Base-by-base conservation (phyloP, 306 rosid species). In the Rosa lucieae region DNA sequence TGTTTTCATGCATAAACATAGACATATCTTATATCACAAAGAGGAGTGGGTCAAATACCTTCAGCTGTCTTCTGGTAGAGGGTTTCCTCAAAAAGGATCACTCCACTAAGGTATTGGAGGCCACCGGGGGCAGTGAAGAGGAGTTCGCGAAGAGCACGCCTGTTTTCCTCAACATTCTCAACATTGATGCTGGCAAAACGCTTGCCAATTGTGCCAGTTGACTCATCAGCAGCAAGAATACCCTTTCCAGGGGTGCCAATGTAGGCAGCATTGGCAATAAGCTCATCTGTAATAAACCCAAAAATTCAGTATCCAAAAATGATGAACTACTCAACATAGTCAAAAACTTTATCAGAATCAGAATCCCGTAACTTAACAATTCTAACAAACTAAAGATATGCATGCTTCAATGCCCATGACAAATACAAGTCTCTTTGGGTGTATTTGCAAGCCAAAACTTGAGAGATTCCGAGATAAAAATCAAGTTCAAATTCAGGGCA, bases 181-280 rank as follows among this genome's bases (percentile, higher is more conserved):
- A 93, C 98, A 3, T 84, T 89, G 70, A 95, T 95, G 89, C 96
- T 88, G 8, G 89, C 74, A 0, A 95, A 78, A 78, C 99, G 99
- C 80, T 95, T 95, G 26, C 99, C 99, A 5, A 95, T 95, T 5
- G 99, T 93, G 17, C 99, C 98, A 0, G 99, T 95, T 9, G 98
- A 93, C 71, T 95, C 99, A 49, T 95, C 99, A 9, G 99, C 99
- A 12, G 99, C 99, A 29, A 95, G 97, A 70, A 95, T 95, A 75
- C 99, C 99, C 91, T 95, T 95, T 47, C 98, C 99, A 3, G 99
- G 98, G 75, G 91, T 88, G 23, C 96, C 99, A 75, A 95, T 93
- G 81, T 95, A 93, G 12, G 89, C 81, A 21, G 99, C 99, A 86
- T 91, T 95, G 43, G 88, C 91, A 73, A 91, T 89, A 17, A 95